Conservation (phyloP, 1,139 yeast species). For the Eremothecium sinecaudum region DNA sequence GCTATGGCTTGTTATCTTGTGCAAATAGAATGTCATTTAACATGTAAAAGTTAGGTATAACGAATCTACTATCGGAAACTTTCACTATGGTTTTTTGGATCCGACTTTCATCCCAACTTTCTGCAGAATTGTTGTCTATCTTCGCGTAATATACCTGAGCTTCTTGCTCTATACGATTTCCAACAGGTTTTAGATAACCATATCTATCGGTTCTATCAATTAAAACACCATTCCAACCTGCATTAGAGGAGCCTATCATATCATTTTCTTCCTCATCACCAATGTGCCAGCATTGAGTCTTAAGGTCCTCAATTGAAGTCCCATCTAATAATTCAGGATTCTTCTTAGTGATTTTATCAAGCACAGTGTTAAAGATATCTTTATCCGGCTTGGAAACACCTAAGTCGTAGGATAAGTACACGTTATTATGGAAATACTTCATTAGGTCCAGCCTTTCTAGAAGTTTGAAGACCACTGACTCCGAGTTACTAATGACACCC, state of each 20-base stretch:
- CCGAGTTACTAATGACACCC: constrained; percentile 53
- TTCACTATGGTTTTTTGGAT: constrained; percentile 17
- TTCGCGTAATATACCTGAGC: constrained; percentile 21
- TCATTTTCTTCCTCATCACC: constrained; percentile 56
- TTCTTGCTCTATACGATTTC: constrained; percentile 9
- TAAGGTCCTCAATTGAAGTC: constrained; percentile 15
- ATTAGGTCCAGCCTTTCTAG: constrained; percentile 38
- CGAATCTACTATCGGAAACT: constrained; percentile 15
- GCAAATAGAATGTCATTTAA: constrained; percentile 12
- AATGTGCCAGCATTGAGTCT: constrained; percentile 46
- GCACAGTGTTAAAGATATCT: constrained; percentile 39
- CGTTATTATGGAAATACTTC: constrained; percentile 33
- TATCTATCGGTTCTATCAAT: constrained; percentile 37
- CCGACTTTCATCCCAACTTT: constrained; percentile 17
- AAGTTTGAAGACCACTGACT: constrained; percentile 39
- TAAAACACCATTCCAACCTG: constrained; percentile 57
- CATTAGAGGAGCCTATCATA: constrained; percentile 39
- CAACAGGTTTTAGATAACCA: constrained; percentile 16
- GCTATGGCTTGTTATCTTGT: not conserved
- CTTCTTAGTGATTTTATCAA: constrained; percentile 23
- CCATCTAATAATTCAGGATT: constrained; percentile 12
- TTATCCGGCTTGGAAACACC: constrained; percentile 45
- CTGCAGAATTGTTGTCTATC: constrained; percentile 18
- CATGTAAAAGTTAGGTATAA: constrained; percentile 19
- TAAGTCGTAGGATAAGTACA: constrained; percentile 48